These are phyloP conservation scores for Blastocystis sp. DNA, from an alignment of 352 stramenopile genomes.

Conservation along the genomic window DNA sequence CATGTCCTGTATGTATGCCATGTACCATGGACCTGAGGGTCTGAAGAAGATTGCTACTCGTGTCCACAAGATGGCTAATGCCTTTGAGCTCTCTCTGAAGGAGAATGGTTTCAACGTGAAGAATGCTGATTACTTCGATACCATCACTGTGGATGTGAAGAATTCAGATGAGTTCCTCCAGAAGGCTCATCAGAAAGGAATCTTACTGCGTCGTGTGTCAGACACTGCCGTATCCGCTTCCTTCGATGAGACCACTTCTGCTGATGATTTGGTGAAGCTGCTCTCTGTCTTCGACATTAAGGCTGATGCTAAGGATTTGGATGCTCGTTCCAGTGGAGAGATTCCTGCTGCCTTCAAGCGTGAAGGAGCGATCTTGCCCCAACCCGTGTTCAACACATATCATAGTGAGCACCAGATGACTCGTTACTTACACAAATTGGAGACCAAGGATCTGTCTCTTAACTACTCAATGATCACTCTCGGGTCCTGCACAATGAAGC, in stretches of 20 bases:
- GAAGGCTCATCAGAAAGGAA: slow-evolving; percentile 72
- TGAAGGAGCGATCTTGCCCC: slow-evolving; percentile 79
- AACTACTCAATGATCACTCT: slow-evolving; percentile 99
- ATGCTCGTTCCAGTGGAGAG: slow-evolving; percentile 31
- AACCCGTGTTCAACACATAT: slow-evolving; percentile 94
- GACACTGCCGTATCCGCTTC: slow-evolving; percentile 84
- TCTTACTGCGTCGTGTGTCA: slow-evolving; percentile 84
- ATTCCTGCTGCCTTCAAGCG: slow-evolving; percentile 54
- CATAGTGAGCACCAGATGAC: slow-evolving; percentile 87
- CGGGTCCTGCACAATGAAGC: slow-evolving; percentile 99
- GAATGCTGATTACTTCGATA: slow-evolving; percentile 71
- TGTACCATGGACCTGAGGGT: slow-evolving; percentile 96
- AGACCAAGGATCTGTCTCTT: slow-evolving; percentile 96
- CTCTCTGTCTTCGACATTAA: slow-evolving; percentile 77
- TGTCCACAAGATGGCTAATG: slow-evolving; percentile 85
- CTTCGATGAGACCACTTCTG: slow-evolving; percentile 91
- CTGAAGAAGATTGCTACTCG: slow-evolving; percentile 86
- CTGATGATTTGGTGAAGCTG: slow-evolving; percentile 83
- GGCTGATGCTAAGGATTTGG: slow-evolving; percentile 73
- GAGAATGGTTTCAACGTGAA: slow-evolving; percentile 76
- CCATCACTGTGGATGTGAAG: slow-evolving; percentile 68
- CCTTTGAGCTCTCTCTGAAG: slow-evolving; percentile 81
- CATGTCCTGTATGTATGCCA: slow-evolving; percentile 90
- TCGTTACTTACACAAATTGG: slow-evolving; percentile 94
- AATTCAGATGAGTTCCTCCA: slow-evolving; percentile 64